phyloP scores from a whole-genome alignment of 1,139 yeast species.

The Candida tunisiensis region DNA sequence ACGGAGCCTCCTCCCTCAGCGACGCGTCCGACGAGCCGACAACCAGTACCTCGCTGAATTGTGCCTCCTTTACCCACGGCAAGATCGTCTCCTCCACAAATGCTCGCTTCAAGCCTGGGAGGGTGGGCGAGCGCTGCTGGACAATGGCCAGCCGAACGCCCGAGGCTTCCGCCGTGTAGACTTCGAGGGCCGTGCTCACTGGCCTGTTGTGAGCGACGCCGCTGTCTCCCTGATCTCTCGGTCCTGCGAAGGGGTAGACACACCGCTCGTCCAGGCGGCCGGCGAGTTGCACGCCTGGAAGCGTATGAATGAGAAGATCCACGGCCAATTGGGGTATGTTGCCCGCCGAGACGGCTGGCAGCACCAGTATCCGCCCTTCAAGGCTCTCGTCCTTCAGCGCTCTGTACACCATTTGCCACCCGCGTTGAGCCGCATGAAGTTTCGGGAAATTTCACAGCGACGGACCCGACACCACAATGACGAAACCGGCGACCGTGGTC shows the following conservation, averaged over 20 bases:
- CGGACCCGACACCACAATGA: too few relatives aligned
- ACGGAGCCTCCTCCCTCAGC: constrained; percentile 5
- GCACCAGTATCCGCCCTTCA: constrained; percentile 21
- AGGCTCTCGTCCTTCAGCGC: constrained; percentile 1
- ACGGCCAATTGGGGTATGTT: constrained; percentile 75
- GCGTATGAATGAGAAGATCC: constrained; percentile 57
- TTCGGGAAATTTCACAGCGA: too few relatives aligned
- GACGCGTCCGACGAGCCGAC: constrained; percentile 59
- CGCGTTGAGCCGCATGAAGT: too few relatives aligned
- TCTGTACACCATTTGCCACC: too few relatives aligned
- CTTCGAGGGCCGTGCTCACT: constrained; percentile 45
- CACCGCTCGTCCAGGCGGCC: constrained; percentile 40
- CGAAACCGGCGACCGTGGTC: not conserved
- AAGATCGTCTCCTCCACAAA: constrained; percentile 38
- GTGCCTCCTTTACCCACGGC: constrained; percentile 27
- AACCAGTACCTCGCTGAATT: constrained; percentile 33
- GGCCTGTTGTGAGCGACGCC: constrained; percentile 16
- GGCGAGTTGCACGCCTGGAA: constrained; percentile 31
- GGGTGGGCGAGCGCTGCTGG: constrained; percentile 74
- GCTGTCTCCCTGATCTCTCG: constrained; percentile 33
- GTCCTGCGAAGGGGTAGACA: constrained; percentile 74
- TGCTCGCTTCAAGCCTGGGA: constrained; percentile 39
- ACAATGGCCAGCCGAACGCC: constrained; percentile 41
- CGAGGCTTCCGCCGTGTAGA: constrained; percentile 14
- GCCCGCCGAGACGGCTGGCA: constrained; percentile 78